These are phyloP conservation scores for Colletotrichum graminicola DNA, from an alignment of 2,329 filamentous ascomycete species.

Conservation along the genomic window DNA sequence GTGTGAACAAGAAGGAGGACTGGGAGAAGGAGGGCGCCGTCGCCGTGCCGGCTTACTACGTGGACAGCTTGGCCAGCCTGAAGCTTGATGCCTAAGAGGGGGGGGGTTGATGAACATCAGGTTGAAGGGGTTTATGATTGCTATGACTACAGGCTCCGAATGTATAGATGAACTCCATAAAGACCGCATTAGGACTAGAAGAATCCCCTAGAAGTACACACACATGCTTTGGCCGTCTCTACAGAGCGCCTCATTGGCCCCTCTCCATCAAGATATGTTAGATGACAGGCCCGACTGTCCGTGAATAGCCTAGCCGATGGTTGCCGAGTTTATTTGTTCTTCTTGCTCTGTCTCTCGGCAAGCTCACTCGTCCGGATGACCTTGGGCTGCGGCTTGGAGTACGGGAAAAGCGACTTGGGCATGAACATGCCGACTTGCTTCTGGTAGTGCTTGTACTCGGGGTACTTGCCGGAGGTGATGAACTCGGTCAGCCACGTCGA, in stretches of 20 bases:
- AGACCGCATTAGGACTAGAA: constrained; percentile 25
- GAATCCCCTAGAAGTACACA: constrained; percentile 23
- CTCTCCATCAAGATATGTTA: not conserved
- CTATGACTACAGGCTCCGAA: constrained; percentile 15
- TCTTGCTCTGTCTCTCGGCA: constrained; percentile 58
- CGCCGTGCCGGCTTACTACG: constrained; percentile 84
- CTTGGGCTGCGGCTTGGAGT: constrained; percentile 59
- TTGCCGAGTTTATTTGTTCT: constrained; percentile 47
- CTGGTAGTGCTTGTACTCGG: constrained; percentile 89
- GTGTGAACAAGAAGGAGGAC: constrained; percentile 87
- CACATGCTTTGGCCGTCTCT: constrained; percentile 22
- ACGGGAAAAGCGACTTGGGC: constrained; percentile 66
- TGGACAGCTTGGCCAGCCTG: constrained; percentile 87
- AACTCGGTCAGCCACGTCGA: constrained; percentile 90
- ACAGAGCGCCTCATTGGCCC: not conserved
- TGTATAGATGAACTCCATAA: constrained; percentile 22
- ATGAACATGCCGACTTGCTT: constrained; percentile 85
- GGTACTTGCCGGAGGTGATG: constrained; percentile 85
- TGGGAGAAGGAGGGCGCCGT: constrained; percentile 77
- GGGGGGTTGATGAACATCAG: not conserved
- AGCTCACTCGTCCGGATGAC: constrained; percentile 65
- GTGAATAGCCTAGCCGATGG: not conserved
- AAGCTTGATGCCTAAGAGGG: constrained; percentile 40
- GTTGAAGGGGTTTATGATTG: constrained; percentile 13
- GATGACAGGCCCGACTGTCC: not conserved